Evolutionary conservation across 441 rosid genomes (phyloP).

Genomic region (Syzygium malaccense): DNA sequence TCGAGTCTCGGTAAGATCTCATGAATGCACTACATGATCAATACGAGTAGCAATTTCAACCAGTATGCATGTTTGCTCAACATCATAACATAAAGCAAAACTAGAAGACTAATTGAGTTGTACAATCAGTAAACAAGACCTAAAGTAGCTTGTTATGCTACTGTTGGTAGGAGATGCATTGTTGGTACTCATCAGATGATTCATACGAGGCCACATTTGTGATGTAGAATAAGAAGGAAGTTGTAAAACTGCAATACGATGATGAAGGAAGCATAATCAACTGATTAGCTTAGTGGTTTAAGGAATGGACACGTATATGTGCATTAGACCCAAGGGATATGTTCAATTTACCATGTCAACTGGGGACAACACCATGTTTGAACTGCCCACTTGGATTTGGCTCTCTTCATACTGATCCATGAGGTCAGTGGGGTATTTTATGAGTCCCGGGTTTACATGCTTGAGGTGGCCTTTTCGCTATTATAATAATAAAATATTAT

Average conservation of each 20-base stretch:
- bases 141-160: neutral
- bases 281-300: neutral
- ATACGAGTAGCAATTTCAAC: neutral
- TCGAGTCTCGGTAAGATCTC: neutral
- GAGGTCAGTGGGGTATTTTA: neutral
- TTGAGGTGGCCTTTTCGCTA: neutral
- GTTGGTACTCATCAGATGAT: neutral
- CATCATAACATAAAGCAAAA: neutral
- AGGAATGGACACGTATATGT: neutral
- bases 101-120: neutral
- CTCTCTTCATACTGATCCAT: neutral
- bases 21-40: neutral
- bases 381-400: neutral
- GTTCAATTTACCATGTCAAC: neutral
- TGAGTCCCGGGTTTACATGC: neutral
- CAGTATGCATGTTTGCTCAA: neutral
- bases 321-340: neutral
- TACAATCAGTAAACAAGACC: neutral
- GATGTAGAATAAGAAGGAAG: neutral
- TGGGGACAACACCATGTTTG: neutral
- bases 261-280: neutral
- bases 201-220: neutral
- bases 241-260: neutral
- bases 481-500: neutral
- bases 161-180: neutral